Percentiles rank a stretch among this genome's conserved stretches.
These are phyloP conservation scores for Exophiala phaeomuriformis DNA, from an alignment of 2,329 filamentous ascomycete species.

Conservation along the genomic window DNA sequence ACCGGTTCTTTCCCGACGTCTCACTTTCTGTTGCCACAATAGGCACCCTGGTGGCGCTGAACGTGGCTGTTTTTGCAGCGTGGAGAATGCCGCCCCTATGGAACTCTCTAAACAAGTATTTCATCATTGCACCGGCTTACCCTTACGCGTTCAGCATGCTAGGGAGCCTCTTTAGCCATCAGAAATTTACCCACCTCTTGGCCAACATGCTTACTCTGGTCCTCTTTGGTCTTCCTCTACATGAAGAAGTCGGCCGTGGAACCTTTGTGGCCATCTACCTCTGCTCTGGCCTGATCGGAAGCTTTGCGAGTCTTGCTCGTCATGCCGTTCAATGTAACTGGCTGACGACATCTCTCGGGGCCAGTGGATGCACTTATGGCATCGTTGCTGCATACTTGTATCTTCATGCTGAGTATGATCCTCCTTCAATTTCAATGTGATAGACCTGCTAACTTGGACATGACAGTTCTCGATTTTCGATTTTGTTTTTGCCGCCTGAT, in stretches of 20 bases:
- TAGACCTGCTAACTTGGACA: slow-evolving; percentile 1
- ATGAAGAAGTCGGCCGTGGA: slow-evolving; percentile 51
- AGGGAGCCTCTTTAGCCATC: slow-evolving; percentile 52
- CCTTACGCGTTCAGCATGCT: slow-evolving; percentile 48
- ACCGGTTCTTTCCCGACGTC: slow-evolving; percentile 45
- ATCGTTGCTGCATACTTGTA: slow-evolving; percentile 46
- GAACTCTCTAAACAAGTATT: slow-evolving; percentile 51
- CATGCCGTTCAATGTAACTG: slow-evolving; percentile 41
- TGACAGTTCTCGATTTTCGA: slow-evolving; percentile 36
- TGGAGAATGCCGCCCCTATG: slow-evolving; percentile 50
- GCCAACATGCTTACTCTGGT: slow-evolving; percentile 50
- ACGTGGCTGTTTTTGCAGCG: slow-evolving; percentile 44
- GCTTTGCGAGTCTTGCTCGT: slow-evolving; percentile 40
- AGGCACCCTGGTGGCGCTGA: slow-evolving; percentile 43
- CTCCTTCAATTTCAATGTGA: not conserved
- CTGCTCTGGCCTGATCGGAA: slow-evolving; percentile 42
- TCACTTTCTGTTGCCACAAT: slow-evolving; percentile 49
- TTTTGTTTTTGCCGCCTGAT: slow-evolving; percentile 37
- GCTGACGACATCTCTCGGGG: slow-evolving; percentile 43
- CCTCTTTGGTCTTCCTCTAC: slow-evolving; percentile 48
- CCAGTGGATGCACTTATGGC: slow-evolving; percentile 46
- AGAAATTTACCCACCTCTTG: slow-evolving; percentile 45
- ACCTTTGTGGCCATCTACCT: slow-evolving; percentile 50
- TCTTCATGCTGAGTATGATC: slow-evolving; percentile 39
- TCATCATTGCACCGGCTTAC: slow-evolving; percentile 46